Base-by-base conservation (phyloP, 202 grass and related monocot species). In the Hordeum pubiflorum region DNA sequence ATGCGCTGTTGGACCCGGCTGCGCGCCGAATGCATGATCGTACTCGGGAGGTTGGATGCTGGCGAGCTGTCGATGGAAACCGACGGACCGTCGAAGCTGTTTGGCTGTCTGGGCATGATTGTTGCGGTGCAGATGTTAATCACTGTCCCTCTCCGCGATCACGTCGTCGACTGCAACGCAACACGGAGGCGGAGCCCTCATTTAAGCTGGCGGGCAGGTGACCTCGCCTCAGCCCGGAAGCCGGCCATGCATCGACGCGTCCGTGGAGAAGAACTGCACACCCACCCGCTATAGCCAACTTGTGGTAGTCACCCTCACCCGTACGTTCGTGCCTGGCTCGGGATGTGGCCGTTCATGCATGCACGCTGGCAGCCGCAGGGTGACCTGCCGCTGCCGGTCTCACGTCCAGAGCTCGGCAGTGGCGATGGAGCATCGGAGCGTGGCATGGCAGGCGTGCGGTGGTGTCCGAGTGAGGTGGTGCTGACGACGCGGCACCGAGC, bases 401-500 rank as follows among this genome's bases (percentile, higher is more conserved):
- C 17, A 11, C 32, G 66, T 69, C 22, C 66, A 69, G 40, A 21
- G 66, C 36, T 41, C 4, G 22, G n/a, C 36, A 22, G 34, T 2
- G 17, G 50, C 6, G 48, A 52, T 18, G 15, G 17, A 0, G 15
- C 7, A 4, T 7, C 3, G 5, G 46, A 52, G 46, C 5, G 46
- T 52, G 15, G 14, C 9, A 40, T 54, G 17, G 4, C 9, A 2
- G 55, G 27, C 78, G n/a, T 27, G 63, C 43, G 74, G 40, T 18
- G 48, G 36, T 37, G 75, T 68, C 72, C 32, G 24, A 15, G 52
- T 61, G 68, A 31, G 68, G 58, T 87, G 75, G 58, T 48, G 7
- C 56, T 66, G 65, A 24, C 74, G 74, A 74, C 75, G 87, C 58
- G 48, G 82, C 82, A 89, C 63, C 87, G 39, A 75, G 43, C 77